Conservation (phyloP, 2,329 filamentous ascomycete species). For the Akanthomyces dipterigenus region DNA sequence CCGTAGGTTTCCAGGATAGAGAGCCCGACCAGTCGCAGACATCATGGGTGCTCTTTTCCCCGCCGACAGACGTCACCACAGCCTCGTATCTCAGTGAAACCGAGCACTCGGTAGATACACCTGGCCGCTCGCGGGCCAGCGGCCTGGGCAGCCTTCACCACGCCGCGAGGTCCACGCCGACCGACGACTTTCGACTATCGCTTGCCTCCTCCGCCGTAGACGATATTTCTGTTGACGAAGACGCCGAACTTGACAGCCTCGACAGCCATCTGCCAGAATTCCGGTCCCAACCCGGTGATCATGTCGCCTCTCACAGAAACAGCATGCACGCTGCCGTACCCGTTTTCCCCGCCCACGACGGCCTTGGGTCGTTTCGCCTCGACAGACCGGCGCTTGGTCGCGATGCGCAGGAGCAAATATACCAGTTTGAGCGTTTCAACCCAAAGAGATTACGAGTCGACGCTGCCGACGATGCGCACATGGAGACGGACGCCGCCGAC, state of each 20-base stretch:
- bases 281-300: constrained; percentile 48
- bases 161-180: constrained; percentile 51
- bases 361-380: constrained; percentile 75
- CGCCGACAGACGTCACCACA: constrained; percentile 56
- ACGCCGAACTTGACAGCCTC: constrained; percentile 81
- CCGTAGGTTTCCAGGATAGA: constrained; percentile 21
- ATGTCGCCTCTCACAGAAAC: constrained; percentile 19
- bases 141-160: constrained; percentile 75
- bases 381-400: constrained; percentile 45
- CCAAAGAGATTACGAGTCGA: constrained; percentile 57
- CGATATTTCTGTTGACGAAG: constrained; percentile 47
- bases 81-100: constrained; percentile 63
- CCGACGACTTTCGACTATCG: constrained; percentile 37
- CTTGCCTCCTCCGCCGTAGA: constrained; percentile 31
- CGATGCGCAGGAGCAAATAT: constrained; percentile 74
- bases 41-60: constrained; percentile 87
- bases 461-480: constrained; percentile 44
- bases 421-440: constrained; percentile 82
- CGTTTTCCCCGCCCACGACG: constrained; percentile 87
- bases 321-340: constrained; percentile 46
- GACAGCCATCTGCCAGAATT: constrained; percentile 91
- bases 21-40: constrained; percentile 69
- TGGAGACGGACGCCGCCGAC: constrained; percentile 17
- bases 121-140: constrained; percentile 67
- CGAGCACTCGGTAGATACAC: constrained; percentile 55